A percentile compares a stretch with the other conserved stretches of the same genome.
phyloP scores from a whole-genome alignment of 805 yeast genomes.

The Candida wancherniae region DNA sequence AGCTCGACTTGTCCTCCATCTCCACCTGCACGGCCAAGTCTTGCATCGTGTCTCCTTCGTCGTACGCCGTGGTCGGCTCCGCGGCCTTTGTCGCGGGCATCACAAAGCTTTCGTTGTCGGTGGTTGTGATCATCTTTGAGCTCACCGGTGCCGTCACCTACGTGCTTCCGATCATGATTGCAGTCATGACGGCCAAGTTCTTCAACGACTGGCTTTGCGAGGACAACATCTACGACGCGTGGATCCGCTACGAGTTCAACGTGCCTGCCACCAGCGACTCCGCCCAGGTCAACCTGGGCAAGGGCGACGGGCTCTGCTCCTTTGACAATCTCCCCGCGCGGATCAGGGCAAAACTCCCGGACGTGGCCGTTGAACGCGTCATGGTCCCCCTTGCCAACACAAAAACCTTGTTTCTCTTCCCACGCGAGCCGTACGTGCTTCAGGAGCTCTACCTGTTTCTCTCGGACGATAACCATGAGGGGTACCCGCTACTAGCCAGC shows the following conservation, averaged over 20 bases:
- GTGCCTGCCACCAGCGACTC: slow-evolving; percentile 1
- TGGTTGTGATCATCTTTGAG: slow-evolving; percentile 78
- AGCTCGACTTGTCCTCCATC: slow-evolving; percentile 24
- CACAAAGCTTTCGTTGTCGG: slow-evolving; percentile 73
- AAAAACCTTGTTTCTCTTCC: slow-evolving; percentile 28
- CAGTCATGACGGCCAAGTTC: slow-evolving; percentile 71
- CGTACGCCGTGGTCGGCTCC: slow-evolving; percentile 85
- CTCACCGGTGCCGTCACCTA: slow-evolving; percentile 82
- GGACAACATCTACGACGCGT: slow-evolving; percentile 60
- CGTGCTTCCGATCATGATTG: slow-evolving; percentile 79
- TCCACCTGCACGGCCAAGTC: slow-evolving; percentile 40
- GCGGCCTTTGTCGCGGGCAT: slow-evolving; percentile 79
- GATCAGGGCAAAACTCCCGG: slow-evolving; percentile 30
- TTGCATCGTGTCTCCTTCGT: slow-evolving; percentile 74
- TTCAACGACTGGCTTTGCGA: slow-evolving; percentile 59
- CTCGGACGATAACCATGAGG: slow-evolving; percentile 36
- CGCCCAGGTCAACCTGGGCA: slow-evolving; percentile 25
- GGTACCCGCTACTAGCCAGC: slow-evolving; percentile 34
- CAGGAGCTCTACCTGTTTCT: slow-evolving; percentile 17
- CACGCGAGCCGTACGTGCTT: slow-evolving; percentile 22
- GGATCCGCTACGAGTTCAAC: slow-evolving; percentile 31
- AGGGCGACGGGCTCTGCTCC: slow-evolving; percentile 36
- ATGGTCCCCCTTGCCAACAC: slow-evolving; percentile 29
- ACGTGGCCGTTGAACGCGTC: slow-evolving; percentile 20
- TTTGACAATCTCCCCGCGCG: slow-evolving; percentile 27